phyloP scores from a whole-genome alignment of 1,284 basidiomycete genomes.

The Athelia psychrophila region DNA sequence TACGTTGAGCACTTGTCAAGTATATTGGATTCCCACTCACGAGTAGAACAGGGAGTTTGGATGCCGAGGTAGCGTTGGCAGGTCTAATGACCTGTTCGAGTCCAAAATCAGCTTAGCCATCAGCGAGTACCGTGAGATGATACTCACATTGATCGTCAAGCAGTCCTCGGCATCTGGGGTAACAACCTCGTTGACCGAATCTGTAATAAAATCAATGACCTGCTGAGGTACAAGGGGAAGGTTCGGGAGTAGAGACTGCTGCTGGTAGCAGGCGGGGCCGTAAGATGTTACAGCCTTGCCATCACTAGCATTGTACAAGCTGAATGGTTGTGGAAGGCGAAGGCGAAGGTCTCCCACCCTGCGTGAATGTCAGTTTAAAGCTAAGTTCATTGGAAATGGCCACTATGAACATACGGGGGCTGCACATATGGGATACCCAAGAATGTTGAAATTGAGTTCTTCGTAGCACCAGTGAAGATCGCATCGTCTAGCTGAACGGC shows the following conservation, averaged over 20 bases:
- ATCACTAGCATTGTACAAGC: slow-evolving; percentile 36
- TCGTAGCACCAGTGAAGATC: slow-evolving; percentile 32
- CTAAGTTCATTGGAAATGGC: background rate
- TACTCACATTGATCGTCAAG: slow-evolving; percentile 49
- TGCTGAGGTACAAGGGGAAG: slow-evolving; percentile 27
- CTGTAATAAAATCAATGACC: slow-evolving; percentile 31
- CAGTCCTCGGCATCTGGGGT: slow-evolving; percentile 45
- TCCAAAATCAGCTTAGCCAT: too few relatives aligned
- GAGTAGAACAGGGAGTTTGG: slow-evolving; percentile 53
- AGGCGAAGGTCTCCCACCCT: slow-evolving; percentile 48
- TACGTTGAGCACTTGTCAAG: background rate
- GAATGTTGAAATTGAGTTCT: slow-evolving; percentile 31
- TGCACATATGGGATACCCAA: slow-evolving; percentile 53
- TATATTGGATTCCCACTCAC: slow-evolving; percentile 28
- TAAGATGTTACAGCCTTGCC: slow-evolving; percentile 31
- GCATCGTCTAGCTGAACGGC: slow-evolving; percentile 37
- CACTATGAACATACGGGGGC: slow-evolving; percentile 29
- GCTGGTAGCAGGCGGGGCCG: slow-evolving; percentile 50
- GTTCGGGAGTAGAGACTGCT: slow-evolving; percentile 27
- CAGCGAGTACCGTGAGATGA: too few relatives aligned
- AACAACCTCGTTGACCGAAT: slow-evolving; percentile 28
- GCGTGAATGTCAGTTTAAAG: background rate
- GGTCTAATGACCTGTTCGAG: slow-evolving; percentile 32
- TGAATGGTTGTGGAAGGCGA: slow-evolving; percentile 38
- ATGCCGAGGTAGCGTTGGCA: slow-evolving; percentile 28